Evolutionary conservation across 495 filamentous ascomycete species (phyloP), one percentile per base, ranked within the genome.

Genomic region (Penicillium cataractarum): DNA sequence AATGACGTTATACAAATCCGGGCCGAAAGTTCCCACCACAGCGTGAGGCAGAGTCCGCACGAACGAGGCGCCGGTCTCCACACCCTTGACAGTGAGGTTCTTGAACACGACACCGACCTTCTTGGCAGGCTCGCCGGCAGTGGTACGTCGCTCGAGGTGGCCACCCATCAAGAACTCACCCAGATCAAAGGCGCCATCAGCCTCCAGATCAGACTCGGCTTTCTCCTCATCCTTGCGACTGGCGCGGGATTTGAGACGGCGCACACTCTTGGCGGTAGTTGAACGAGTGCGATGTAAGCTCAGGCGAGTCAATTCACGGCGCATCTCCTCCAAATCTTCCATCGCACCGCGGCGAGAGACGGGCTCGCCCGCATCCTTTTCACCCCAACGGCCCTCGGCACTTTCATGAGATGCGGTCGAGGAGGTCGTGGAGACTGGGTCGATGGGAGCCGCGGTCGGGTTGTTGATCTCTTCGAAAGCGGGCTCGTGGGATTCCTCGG

Each of bases 31-130:
- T 5, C 91, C 89, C n/a, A 92, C 57, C 54, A 96, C 83, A 6
- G 91, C 91, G 66, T 91, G 83, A 3, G 91, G 91, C 0, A 96
- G 78, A 0, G 91, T 92, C 19, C 86, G 85, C 19, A 91, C 90
- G 62, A 90, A 90, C 1, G 83, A 84, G 0, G 89, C 80, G 2
- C 85, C 86, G 9, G 85, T 85, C 57, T 86, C 83, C 9, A 89
- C 77, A 40, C 91, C 92, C 73, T 90, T 87, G 37, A 94, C 92
- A 0, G 84, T 91, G 37, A 94, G 78, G 69, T 91, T 81, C 26
- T 90, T 90, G 76, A 91, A 97, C 2, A 93, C 81, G 1, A 97
- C 89, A 4, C 93, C 93, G 22, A 96, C 85, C 66, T 90, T 92
- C 78, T 96, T 96, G 40, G 88, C 84, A 0, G 91, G 91, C 31